A percentile compares a stretch with the other conserved stretches of the same genome.
Evolutionary conservation across 139 green algal species (phyloP).

Genomic region (Coelastrella sp.): DNA sequence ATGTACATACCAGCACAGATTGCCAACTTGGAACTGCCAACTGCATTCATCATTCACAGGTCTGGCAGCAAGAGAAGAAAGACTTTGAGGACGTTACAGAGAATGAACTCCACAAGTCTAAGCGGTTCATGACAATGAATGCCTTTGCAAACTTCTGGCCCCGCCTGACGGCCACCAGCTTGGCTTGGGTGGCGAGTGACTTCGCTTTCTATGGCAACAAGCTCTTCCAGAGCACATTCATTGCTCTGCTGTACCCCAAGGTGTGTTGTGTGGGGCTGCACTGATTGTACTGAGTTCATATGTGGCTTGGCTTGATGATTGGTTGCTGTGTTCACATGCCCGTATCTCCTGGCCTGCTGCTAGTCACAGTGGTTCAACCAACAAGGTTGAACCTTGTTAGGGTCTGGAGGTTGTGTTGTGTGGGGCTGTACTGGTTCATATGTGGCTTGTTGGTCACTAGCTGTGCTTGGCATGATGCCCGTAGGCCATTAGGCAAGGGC

Average conservation of each 20-base stretch:
- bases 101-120: conserved; percentile 24
- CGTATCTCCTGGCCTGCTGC: neutral
- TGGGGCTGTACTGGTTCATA: no score
- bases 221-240: conserved; percentile 76
- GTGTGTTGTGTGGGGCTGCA: conserved; percentile 1
- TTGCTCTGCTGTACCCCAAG: conserved; percentile 59
- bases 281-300: no score
- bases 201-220: conserved; percentile 74
- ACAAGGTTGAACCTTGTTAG: no score
- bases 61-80: conserved; percentile 58
- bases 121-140: conserved; percentile 22
- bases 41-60: neutral
- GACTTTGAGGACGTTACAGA: conserved; percentile 49
- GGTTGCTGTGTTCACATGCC: neutral
- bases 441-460: no score
- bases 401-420: no score
- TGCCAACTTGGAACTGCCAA: neutral
- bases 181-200: conserved; percentile 37
- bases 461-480: no score
- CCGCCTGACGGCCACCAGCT: conserved; percentile 19
- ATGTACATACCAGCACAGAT: neutral
- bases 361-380: no score
- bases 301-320: neutral
- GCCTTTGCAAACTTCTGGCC: conserved; percentile 34
- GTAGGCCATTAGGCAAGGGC: no score